Base-by-base conservation (phyloP, 352 stramenopile genomes). In the Globisporangium emineosum region DNA sequence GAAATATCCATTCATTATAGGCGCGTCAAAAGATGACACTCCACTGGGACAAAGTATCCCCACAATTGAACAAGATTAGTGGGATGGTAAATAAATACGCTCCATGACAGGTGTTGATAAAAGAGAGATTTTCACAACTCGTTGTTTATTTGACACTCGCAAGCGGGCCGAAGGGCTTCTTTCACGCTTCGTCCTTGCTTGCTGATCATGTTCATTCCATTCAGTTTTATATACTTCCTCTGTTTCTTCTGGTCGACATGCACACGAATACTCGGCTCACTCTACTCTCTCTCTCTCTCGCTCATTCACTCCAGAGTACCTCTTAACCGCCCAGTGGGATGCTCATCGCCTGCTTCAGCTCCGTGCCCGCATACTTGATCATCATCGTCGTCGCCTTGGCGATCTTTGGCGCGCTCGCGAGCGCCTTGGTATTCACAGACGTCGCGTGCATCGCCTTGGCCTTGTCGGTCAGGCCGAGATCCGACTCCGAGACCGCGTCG, bases 321-420 rank as follows among this genome's bases (percentile, higher is more conserved):
- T 23, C 17, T 19, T 76, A 80, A 5, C 70, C 76, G 10, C 78
- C 78, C 4, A 61, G 59, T 0, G 78, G 76, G 52, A 79, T 81
- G 47, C 60, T 59, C 47, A 79, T 65, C 42, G 74, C 76, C 55
- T 87, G 51, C 9, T 70, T 57, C 3, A 88, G 60, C 55, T 88
- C 78, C 5, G 57, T 67, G 21, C 54, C 74, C 1, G 76, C 75
- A 56, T 86, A 88, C 59, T 80, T 62, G n/a, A 88, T 68, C 76
- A 88, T 88, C n/a, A 51, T 30, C 17, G 68, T 70, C 25, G 76
- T 88, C 29, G 72, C 75, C 12, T 67, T 68, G 35, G 71, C 75
- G 42, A 88, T 79, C 55, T 83, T 81, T 1, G 78, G 78, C 0
- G 72, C 76, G 47, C 79, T 81, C 42, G 72, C 60, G 15, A 88